Conservation (phyloP, 2,329 filamentous ascomycete genomes). For the Penicillium brasilianum region DNA sequence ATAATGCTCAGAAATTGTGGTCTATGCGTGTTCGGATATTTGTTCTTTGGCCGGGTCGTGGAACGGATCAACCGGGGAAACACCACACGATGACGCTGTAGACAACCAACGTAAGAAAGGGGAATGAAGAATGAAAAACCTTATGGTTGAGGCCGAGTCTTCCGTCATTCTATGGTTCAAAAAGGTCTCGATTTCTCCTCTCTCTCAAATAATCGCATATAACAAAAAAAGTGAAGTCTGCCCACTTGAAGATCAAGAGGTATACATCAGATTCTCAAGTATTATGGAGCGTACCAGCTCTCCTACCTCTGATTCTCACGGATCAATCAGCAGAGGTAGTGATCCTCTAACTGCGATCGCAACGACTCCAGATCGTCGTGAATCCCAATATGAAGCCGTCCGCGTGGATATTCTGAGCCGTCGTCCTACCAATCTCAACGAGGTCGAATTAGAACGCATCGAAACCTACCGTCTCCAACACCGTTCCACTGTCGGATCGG, state of each 20-base stretch:
- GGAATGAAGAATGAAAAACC: background rate
- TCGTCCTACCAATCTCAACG: constrained; percentile 26
- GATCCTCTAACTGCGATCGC: constrained; percentile 11
- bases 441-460: constrained; percentile 37
- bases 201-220: background rate
- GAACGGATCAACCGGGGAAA: constrained; percentile 20
- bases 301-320: background rate
- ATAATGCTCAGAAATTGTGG: background rate
- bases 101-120: background rate
- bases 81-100: constrained; percentile 21
- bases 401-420: constrained; percentile 22
- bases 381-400: constrained; percentile 5
- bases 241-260: background rate
- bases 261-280: background rate
- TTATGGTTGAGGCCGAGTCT: background rate
- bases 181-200: background rate
- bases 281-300: constrained; percentile 15
- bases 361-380: constrained; percentile 4
- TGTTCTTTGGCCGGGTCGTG: background rate
- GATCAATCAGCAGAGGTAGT: constrained; percentile 11
- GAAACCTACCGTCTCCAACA: constrained; percentile 36
- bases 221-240: background rate
- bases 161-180: background rate
- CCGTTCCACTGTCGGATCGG: constrained; percentile 35
- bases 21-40: background rate